phyloP scores from a whole-genome alignment of 2,329 filamentous ascomycete species.

The Pseudogymnoascus sp. region DNA sequence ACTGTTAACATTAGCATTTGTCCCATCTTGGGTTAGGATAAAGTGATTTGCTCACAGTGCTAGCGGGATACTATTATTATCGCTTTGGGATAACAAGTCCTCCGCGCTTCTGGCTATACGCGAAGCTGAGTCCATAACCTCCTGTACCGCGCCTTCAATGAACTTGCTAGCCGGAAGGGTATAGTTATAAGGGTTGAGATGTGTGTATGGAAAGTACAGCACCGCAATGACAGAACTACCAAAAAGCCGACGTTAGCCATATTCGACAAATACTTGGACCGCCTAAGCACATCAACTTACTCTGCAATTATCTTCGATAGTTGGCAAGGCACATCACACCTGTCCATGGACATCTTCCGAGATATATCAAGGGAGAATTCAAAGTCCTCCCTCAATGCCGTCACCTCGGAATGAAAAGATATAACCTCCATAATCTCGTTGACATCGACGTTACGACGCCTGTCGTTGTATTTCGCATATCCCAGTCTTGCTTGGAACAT shows the following conservation, averaged over 20 bases:
- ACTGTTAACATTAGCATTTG: background rate
- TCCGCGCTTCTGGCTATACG: conserved; percentile 7
- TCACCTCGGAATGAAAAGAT: conserved; percentile 6
- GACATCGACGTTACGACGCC: background rate
- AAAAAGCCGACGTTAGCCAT: background rate
- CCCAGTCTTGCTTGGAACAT: background rate
- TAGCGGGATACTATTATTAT: conserved; percentile 6
- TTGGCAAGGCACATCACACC: conserved; percentile 6
- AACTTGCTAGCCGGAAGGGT: background rate
- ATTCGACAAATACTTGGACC: background rate
- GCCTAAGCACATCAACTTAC: background rate
- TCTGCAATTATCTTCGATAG: conserved; percentile 1
- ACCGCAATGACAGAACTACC: background rate
- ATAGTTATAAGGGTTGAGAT: background rate
- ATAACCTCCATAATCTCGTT: conserved; percentile 8
- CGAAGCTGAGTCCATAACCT: conserved; percentile 3
- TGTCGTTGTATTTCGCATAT: conserved; percentile 6
- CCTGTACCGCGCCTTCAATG: background rate
- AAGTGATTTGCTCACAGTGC: conserved; percentile 5
- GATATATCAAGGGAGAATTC: background rate
- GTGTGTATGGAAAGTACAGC: conserved; percentile 2
- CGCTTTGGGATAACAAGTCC: background rate
- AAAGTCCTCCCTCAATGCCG: background rate
- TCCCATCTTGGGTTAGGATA: no score
- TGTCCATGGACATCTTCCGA: background rate